A percentile compares a stretch with the other conserved stretches of the same genome.
Evolutionary conservation across 2,329 filamentous ascomycete species (phyloP).

Genomic region (Hypoxylon sp.): DNA sequence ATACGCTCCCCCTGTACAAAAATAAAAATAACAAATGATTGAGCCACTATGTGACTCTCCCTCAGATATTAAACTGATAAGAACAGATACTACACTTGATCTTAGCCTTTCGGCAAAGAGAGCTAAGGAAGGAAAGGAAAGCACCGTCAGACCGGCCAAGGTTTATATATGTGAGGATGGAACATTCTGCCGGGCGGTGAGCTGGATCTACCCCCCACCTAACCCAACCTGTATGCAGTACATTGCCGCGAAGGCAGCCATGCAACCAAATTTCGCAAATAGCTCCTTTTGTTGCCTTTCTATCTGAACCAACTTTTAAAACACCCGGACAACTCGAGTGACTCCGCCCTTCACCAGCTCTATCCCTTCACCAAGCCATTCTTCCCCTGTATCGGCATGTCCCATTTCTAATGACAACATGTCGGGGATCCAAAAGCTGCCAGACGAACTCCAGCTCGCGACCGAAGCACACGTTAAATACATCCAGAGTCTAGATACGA

Average conservation of each 20-base stretch:
- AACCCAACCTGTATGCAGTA: neutral
- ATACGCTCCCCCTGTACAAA: conserved; percentile 62
- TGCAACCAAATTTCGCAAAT: neutral
- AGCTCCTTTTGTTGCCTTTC: neutral
- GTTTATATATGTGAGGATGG: neutral
- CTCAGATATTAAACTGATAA: conserved; percentile 78
- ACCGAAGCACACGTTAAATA: conserved; percentile 83
- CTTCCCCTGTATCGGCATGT: neutral
- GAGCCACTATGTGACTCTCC: conserved; percentile 44
- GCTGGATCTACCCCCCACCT: conserved; percentile 12
- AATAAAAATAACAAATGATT: conserved; percentile 72
- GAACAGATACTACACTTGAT: conserved; percentile 78
- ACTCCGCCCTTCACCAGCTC: neutral
- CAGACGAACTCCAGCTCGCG: conserved; percentile 62
- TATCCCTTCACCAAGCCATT: neutral
- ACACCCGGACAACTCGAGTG: neutral
- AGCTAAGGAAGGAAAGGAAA: conserved; percentile 43
- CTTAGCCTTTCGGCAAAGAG: conserved; percentile 65
- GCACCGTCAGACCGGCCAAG: conserved; percentile 17
- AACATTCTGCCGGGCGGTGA: conserved; percentile 33
- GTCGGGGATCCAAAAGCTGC: conserved; percentile 54
- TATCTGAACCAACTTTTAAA: neutral
- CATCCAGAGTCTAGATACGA: conserved; percentile 90
- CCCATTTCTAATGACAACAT: conserved; percentile 49
- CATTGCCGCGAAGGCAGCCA: neutral